Conservation (phyloP, 2,329 filamentous ascomycete genomes). For the Ophiostoma quercus region DNA sequence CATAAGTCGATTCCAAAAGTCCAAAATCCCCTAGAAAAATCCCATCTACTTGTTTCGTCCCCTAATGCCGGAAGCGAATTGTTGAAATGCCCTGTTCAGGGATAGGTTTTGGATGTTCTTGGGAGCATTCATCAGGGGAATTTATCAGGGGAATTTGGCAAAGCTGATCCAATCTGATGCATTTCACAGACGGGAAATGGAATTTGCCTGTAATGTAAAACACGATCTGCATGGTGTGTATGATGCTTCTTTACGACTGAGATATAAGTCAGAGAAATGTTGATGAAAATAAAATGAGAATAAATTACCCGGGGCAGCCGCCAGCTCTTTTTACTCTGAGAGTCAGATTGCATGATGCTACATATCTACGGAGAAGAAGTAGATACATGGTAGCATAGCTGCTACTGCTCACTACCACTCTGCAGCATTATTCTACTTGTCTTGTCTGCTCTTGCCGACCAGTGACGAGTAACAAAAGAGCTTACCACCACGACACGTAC, state of each 20-base stretch:
- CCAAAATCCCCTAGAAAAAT: neutral
- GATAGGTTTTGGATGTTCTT: neutral
- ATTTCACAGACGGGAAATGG: neutral
- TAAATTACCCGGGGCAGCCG: constrained; percentile 4
- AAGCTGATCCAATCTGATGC: neutral
- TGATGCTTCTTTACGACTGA: no score
- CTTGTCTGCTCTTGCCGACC: neutral
- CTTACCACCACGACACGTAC: neutral
- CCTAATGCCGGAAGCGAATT: constrained; percentile 5
- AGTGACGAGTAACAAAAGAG: constrained; percentile 7
- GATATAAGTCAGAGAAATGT: no score
- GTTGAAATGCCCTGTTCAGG: constrained; percentile 4
- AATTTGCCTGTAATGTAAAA: neutral
- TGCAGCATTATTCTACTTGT: neutral
- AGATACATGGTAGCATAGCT: neutral
- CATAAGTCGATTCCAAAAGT: no score
- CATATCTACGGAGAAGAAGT: neutral
- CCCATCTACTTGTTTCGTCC: neutral
- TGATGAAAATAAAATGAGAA: no score
- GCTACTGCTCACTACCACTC: neutral
- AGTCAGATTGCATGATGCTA: neutral
- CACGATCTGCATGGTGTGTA: no score
- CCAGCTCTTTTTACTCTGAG: neutral
- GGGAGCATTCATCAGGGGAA: neutral
- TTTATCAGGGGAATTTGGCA: neutral